phyloP scores from a whole-genome alignment of 139 green algal genomes.

The Chlorella sorokiniana region DNA sequence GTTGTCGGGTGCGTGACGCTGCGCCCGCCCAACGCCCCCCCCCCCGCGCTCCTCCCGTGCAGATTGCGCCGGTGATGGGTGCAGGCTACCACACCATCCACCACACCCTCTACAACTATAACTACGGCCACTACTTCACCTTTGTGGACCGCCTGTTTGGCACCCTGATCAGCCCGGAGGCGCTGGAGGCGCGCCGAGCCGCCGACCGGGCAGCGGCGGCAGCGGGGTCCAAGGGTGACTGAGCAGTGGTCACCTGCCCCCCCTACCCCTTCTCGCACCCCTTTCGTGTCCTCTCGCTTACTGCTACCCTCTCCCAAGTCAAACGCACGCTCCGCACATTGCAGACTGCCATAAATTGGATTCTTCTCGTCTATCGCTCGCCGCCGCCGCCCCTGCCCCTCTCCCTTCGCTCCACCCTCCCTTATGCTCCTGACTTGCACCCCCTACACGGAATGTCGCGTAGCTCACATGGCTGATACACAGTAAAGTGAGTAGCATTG shows the following conservation, averaged over 20 bases:
- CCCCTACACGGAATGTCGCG: too few species aligned
- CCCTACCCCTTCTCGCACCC: background rate
- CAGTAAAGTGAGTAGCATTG: too few species aligned
- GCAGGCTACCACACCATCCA: constrained; percentile 97
- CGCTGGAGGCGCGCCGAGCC: constrained; percentile 23
- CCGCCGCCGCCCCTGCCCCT: too few species aligned
- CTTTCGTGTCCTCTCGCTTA: background rate
- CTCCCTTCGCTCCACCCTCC: too few species aligned
- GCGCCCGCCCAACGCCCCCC: background rate
- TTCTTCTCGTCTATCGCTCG: background rate
- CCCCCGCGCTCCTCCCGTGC: background rate
- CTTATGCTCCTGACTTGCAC: too few species aligned
- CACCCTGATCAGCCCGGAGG: constrained; percentile 63
- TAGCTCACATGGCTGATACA: too few species aligned
- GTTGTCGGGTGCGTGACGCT: too few species aligned
- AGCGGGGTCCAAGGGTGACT: background rate
- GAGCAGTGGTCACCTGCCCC: background rate
- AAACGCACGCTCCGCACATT: background rate
- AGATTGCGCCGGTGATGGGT: constrained; percentile 89
- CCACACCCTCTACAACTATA: constrained; percentile 93
- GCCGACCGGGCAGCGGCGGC: background rate
- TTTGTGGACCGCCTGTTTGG: constrained; percentile 88
- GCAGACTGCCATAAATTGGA: background rate
- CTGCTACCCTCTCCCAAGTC: too few species aligned
- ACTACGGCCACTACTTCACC: constrained; percentile 95